A percentile compares a stretch with the other conserved stretches of the same genome.
These are phyloP conservation scores for Sindora glabra DNA, from an alignment of 306 rosid genomes.

Conservation along the genomic window DNA sequence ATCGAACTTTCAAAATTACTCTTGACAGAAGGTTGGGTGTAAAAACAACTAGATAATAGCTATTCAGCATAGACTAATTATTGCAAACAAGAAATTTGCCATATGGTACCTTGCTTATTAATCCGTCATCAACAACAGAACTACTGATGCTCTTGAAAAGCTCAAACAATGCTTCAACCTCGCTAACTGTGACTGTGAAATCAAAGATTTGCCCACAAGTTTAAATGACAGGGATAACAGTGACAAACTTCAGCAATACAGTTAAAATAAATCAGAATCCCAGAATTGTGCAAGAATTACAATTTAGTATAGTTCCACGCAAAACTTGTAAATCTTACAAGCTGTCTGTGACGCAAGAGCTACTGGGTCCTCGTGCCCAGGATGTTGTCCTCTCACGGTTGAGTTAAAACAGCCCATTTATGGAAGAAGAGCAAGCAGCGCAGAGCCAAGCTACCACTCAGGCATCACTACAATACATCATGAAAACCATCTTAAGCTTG, in stretches of 20 bases:
- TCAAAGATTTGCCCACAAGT: constrained; percentile 14
- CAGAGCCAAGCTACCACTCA: constrained; percentile 14
- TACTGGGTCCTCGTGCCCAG: constrained; percentile 50
- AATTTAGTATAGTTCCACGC: not conserved
- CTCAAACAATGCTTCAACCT: constrained; percentile 89
- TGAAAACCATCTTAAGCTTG: constrained; percentile 42
- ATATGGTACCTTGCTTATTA: constrained; percentile 74
- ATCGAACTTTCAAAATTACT: not conserved
- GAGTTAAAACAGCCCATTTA: constrained; percentile 82
- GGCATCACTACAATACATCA: constrained; percentile 42
- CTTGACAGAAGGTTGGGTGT: not conserved
- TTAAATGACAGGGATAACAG: not conserved
- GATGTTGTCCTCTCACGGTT: constrained; percentile 32
- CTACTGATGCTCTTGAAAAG: constrained; percentile 77
- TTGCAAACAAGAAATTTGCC: not conserved
- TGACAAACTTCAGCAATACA: not conserved
- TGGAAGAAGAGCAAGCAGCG: constrained; percentile 17
- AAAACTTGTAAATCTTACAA: constrained; percentile 41
- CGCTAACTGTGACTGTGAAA: constrained; percentile 67
- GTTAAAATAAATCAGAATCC: not conserved
- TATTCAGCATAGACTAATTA: not conserved
- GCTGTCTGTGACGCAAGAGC: constrained; percentile 73
- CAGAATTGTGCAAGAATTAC: not conserved
- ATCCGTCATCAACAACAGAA: constrained; percentile 74
- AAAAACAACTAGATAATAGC: not conserved